Conservation (phyloP, 805 yeast genomes). For the Candida nanaspora region DNA sequence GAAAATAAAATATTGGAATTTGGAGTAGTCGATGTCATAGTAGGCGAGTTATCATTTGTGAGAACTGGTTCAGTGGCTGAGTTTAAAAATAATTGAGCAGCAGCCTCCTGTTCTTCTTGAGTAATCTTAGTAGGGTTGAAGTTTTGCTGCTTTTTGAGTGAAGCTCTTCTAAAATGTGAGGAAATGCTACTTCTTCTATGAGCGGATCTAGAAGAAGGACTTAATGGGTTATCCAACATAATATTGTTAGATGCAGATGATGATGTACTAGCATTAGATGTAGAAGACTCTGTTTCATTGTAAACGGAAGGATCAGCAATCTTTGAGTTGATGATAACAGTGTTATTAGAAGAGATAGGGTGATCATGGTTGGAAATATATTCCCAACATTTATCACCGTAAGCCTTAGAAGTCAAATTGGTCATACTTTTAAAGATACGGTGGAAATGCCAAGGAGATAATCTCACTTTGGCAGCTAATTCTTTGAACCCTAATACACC, state of each 20-base stretch:
- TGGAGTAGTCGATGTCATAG: too few relatives aligned
- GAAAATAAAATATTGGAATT: too few relatives aligned
- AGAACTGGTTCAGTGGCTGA: too few relatives aligned
- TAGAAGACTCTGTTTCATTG: slow-evolving; percentile 7
- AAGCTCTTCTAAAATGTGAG: too few relatives aligned
- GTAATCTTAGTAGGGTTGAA: too few relatives aligned
- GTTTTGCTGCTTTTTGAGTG: too few relatives aligned
- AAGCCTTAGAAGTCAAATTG: slow-evolving; percentile 81
- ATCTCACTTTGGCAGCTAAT: slow-evolving; percentile 73
- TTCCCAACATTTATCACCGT: slow-evolving; percentile 78
- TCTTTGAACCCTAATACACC: slow-evolving; percentile 82
- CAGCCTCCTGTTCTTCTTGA: too few relatives aligned
- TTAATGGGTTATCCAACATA: not conserved
- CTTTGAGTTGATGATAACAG: slow-evolving; percentile 23
- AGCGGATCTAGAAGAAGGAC: not conserved
- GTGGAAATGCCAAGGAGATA: slow-evolving; percentile 92
- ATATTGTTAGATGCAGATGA: not conserved
- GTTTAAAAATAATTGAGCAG: too few relatives aligned
- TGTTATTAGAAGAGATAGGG: slow-evolving; percentile 6
- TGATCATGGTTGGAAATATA: slow-evolving; percentile 27
- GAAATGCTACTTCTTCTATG: too few relatives aligned
- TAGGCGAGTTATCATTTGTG: too few relatives aligned
- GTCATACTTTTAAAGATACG: slow-evolving; percentile 82
- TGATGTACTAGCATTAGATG: not conserved
- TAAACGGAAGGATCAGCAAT: slow-evolving; percentile 27